phyloP scores from a whole-genome alignment of 2,329 filamentous ascomycete genomes.

The Tolypocladium amazonense region DNA sequence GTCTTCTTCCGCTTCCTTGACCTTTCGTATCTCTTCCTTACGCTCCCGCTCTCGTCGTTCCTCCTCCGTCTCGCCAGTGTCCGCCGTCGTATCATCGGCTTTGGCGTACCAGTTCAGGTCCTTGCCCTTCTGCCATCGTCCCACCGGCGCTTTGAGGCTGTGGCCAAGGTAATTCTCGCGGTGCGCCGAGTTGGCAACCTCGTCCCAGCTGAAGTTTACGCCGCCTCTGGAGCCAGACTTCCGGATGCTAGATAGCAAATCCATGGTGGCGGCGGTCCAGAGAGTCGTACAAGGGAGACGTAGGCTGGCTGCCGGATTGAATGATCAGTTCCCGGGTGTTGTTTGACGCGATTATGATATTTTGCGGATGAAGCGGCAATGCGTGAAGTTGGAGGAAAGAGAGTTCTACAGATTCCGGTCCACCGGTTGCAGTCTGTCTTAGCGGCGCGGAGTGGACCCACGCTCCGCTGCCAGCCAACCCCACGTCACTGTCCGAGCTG shows the following conservation, averaged over 20 bases:
- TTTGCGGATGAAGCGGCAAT: background rate
- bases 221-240: slow-evolving; percentile 88
- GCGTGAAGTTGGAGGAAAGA: background rate
- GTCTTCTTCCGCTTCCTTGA: slow-evolving; percentile 91
- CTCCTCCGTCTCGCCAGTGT: slow-evolving; percentile 46
- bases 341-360: too few species aligned
- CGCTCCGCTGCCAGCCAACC: slow-evolving; percentile 7
- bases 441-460: slow-evolving; percentile 7
- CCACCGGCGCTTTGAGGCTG: slow-evolving; percentile 83
- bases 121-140: slow-evolving; percentile 78
- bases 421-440: background rate
- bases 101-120: slow-evolving; percentile 57
- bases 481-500: slow-evolving; percentile 1
- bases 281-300: too few species aligned
- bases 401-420: background rate
- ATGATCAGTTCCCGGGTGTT: background rate
- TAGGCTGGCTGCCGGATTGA: background rate
- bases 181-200: slow-evolving; percentile 76
- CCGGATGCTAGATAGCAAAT: slow-evolving; percentile 83
- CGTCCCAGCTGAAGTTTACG: slow-evolving; percentile 93
- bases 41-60: slow-evolving; percentile 50
- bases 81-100: slow-evolving; percentile 29
- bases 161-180: slow-evolving; percentile 88
- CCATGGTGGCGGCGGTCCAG: slow-evolving; percentile 47
- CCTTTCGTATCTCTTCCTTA: slow-evolving; percentile 64